Evolutionary conservation across 768 basidiomycete genomes (phyloP), one percentile per base, ranked within the genome.

Genomic region (Dendrothele bispora): DNA sequence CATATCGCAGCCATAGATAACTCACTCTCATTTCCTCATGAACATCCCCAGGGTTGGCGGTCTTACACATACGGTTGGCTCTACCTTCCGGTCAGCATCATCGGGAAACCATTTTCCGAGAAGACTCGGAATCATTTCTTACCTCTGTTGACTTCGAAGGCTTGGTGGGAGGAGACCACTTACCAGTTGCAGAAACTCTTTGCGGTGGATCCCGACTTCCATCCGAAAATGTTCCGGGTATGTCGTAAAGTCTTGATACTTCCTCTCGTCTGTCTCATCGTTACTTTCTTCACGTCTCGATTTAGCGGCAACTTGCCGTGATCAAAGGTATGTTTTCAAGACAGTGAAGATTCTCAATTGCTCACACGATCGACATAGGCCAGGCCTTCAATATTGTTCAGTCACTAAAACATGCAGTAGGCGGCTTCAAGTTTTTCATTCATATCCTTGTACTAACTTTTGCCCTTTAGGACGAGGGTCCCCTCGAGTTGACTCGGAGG

Each of bases 1-100:
- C 91, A 93, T 60, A 88, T 94, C 48, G 91, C 92, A 37, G 92
- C 92, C 8, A 95, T 95, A 52, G 93, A 95, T 60, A 95, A 95
- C 64, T 93, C 90, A 0, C 78, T 95, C 29, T 89, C 90, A 2
- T 95, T 93, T 59, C 93, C 93, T 21, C 90, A 94, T 54, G 86
- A 92, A 58, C 91, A 95, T 56, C 93, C 93, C 0, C 79, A 82
- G 50, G 91, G 78, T 3, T 80, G 78, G 79, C 76, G 83, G 30
- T 84, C 84, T 11, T 94, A 86, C 59, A 89, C 91, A 1, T 95
- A 91, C 55, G 91, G 90, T 22, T 92, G 91, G 91, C 62, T 93
- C 32, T 92, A 87, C 61, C 73, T 93, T 11, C 91, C 91, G 3
- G 90, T 92, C 39, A 88, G 83, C 56, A 62, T 91, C 50, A 90